These are phyloP conservation scores for Globisporangium solare DNA, from an alignment of 352 stramenopile species.

Conservation along the genomic window DNA sequence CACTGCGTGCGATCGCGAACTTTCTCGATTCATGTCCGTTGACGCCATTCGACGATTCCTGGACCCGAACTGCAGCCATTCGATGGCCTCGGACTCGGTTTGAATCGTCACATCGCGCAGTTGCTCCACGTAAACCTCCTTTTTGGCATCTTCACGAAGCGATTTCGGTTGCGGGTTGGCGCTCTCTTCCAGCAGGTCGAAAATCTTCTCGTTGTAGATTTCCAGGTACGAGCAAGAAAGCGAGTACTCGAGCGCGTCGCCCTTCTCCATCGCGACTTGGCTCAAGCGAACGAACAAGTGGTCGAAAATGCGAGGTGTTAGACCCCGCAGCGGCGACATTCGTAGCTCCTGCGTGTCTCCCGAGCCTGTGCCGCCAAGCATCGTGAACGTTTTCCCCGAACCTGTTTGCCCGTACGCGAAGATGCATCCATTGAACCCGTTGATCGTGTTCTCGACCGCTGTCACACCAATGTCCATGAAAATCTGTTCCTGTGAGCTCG, in stretches of 20 bases:
- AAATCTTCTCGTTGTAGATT: constrained; percentile 91
- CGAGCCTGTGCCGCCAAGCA: constrained; percentile 50
- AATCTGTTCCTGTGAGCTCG: constrained; percentile 71
- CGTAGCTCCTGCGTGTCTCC: constrained; percentile 38
- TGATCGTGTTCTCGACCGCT: constrained; percentile 77
- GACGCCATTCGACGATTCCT: constrained; percentile 92
- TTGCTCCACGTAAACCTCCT: constrained; percentile 78
- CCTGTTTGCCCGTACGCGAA: constrained; percentile 89
- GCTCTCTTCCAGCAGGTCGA: constrained; percentile 74
- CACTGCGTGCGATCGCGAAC: constrained; percentile 95
- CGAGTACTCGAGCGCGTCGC: constrained; percentile 46
- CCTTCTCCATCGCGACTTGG: constrained; percentile 35
- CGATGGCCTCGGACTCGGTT: constrained; percentile 59
- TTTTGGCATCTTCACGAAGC: constrained; percentile 71
- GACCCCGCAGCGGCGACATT: constrained; percentile 46
- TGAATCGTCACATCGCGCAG: constrained; percentile 62
- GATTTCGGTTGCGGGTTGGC: constrained; percentile 52
- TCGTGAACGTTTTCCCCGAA: constrained; percentile 87
- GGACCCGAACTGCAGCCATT: constrained; percentile 67
- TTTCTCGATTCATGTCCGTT: constrained; percentile 97
- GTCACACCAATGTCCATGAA: constrained; percentile 71
- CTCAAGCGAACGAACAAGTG: constrained; percentile 68
- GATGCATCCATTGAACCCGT: constrained; percentile 87
- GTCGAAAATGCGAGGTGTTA: constrained; percentile 83
- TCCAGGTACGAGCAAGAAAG: constrained; percentile 86